These are phyloP conservation scores for Huntiella abstrusa DNA, from an alignment of 2,329 filamentous ascomycete genomes.

Conservation along the genomic window DNA sequence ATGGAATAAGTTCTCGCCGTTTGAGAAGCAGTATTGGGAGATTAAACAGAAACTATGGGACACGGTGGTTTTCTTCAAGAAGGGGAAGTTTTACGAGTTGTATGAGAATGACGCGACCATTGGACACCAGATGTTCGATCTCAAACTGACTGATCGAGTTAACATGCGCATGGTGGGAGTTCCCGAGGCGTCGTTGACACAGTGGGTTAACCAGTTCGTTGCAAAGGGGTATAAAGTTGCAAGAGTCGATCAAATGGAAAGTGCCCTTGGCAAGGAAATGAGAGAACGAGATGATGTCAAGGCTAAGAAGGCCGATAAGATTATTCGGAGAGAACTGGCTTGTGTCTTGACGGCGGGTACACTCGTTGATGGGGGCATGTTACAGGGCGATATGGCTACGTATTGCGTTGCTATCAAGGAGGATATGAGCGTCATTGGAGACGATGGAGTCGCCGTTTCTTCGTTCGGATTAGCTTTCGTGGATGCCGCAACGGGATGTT, in stretches of 20 bases:
- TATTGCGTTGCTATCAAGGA: slow-evolving; percentile 94
- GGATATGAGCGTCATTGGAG: slow-evolving; percentile 42
- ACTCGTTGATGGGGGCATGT: slow-evolving; percentile 86
- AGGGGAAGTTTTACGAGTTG: slow-evolving; percentile 96
- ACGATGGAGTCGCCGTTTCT: slow-evolving; percentile 27
- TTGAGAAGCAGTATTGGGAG: slow-evolving; percentile 98
- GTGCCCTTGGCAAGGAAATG: slow-evolving; percentile 92
- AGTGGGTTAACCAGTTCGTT: slow-evolving; percentile 97
- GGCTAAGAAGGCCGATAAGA: slow-evolving; percentile 62
- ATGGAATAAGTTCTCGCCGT: slow-evolving; percentile 71
- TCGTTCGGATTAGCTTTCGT: slow-evolving; percentile 86
- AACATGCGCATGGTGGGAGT: slow-evolving; percentile 99
- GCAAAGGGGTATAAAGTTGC: slow-evolving; percentile 97
- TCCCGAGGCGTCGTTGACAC: slow-evolving; percentile 81
- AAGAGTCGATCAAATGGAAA: slow-evolving; percentile 90
- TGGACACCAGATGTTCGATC: slow-evolving; percentile 87
- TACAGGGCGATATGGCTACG: slow-evolving; percentile 93
- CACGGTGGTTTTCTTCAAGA: slow-evolving; percentile 98
- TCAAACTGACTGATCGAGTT: slow-evolving; percentile 93
- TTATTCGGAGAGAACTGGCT: slow-evolving; percentile 78
- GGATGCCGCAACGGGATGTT: slow-evolving; percentile 88
- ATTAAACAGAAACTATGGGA: slow-evolving; percentile 98
- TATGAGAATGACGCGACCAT: slow-evolving; percentile 97
- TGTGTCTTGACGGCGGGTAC: slow-evolving; percentile 86
- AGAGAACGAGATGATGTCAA: slow-evolving; percentile 61